phyloP scores from a whole-genome alignment of 257 asterid genomes.

The Ocimum tenuiflorum region DNA sequence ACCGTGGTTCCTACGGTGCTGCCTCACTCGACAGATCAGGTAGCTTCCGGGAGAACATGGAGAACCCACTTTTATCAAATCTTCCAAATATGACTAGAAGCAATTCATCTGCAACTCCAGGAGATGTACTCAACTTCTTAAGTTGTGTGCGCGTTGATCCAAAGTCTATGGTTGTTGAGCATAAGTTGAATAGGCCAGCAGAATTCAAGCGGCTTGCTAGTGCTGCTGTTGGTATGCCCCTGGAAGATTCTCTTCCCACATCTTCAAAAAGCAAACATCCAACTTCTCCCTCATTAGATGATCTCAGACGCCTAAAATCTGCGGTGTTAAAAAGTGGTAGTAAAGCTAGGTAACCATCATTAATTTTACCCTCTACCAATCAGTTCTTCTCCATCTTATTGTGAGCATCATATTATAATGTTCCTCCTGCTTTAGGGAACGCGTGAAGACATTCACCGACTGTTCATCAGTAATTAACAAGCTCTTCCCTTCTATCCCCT shows the following conservation, averaged over 20 bases:
- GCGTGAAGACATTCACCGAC: conserved; percentile 71
- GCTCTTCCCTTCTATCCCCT: conserved; percentile 70
- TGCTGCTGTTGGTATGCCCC: conserved; percentile 66
- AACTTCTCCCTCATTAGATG: conserved; percentile 64
- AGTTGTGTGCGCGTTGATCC: conserved; percentile 87
- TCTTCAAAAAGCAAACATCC: conserved; percentile 49
- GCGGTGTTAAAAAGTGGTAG: conserved; percentile 64
- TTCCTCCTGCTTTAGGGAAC: conserved; percentile 59
- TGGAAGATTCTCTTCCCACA: conserved; percentile 55
- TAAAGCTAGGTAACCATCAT: conserved; percentile 63
- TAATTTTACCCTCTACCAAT: background rate
- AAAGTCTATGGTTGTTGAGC: conserved; percentile 68
- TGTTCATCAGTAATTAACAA: conserved; percentile 75
- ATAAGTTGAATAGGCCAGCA: conserved; percentile 62
- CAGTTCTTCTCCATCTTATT: conserved; percentile 1
- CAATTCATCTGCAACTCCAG: conserved; percentile 58
- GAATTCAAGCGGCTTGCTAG: conserved; percentile 74
- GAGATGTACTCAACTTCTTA: conserved; percentile 66
- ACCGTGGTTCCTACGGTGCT: conserved; percentile 62
- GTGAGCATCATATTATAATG: conserved; percentile 14
- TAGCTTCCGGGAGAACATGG: conserved; percentile 69
- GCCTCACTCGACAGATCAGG: conserved; percentile 74
- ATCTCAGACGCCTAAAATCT: conserved; percentile 65
- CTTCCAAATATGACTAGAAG: conserved; percentile 73
- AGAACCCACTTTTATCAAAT: conserved; percentile 60